Conservation (phyloP, 805 yeast genomes). For the Myxozyma neglecta region DNA sequence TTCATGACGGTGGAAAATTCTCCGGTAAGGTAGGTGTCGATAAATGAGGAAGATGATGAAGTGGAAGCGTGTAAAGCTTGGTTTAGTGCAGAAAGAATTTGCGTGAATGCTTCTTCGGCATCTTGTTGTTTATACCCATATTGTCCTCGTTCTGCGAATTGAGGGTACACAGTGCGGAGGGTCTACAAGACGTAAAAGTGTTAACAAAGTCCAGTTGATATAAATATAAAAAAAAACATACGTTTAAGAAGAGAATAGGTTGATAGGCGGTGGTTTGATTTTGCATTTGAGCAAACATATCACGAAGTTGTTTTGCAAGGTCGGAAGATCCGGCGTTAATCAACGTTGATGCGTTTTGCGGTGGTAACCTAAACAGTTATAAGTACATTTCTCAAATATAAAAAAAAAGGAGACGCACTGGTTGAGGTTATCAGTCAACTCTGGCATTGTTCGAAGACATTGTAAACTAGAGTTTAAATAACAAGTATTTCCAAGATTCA, state of each 20-base stretch:
- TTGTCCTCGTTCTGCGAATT: slow-evolving; percentile 72
- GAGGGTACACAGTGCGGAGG: slow-evolving; percentile 70
- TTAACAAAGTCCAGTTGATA: too few species aligned
- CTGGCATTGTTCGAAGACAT: slow-evolving; percentile 51
- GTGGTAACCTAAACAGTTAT: background rate
- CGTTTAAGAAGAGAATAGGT: slow-evolving; percentile 48
- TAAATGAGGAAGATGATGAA: slow-evolving; percentile 45
- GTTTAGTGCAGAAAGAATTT: slow-evolving; percentile 51
- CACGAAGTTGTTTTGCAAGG: slow-evolving; percentile 39
- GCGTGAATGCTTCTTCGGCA: slow-evolving; percentile 94
- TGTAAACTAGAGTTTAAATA: slow-evolving; percentile 72
- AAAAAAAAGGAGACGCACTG: background rate
- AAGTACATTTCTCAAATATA: background rate
- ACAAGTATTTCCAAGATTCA: slow-evolving; percentile 75
- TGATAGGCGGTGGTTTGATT: slow-evolving; percentile 49
- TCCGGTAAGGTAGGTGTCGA: slow-evolving; percentile 63
- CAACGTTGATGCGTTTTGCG: background rate
- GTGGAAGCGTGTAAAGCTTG: slow-evolving; percentile 18
- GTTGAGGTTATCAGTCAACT: slow-evolving; percentile 49
- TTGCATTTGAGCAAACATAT: slow-evolving; percentile 38
- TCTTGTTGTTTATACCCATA: slow-evolving; percentile 91
- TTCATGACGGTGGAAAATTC: slow-evolving; percentile 61
- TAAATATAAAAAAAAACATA: background rate
- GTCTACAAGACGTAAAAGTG: slow-evolving; percentile 12
- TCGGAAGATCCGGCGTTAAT: slow-evolving; percentile 32